phyloP scores from a whole-genome alignment of 441 rosid species.

The Adansonia gregorii region DNA sequence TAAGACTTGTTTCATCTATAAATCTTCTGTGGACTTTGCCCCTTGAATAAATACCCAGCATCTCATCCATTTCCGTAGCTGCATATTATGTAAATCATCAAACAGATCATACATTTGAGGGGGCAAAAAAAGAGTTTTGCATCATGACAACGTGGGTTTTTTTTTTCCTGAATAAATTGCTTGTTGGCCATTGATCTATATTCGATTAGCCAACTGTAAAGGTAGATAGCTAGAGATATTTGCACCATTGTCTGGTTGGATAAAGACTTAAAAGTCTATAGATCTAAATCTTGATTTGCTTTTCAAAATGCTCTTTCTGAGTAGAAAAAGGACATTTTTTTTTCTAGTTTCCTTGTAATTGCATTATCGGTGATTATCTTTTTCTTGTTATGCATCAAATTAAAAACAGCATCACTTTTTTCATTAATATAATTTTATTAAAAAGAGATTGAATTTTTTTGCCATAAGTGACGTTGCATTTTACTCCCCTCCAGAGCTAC shows the following conservation, averaged over 20 bases:
- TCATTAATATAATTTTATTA: not conserved
- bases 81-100: not conserved
- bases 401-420: not conserved
- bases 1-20: not conserved
- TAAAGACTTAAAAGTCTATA: not conserved
- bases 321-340: not conserved
- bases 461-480: not conserved
- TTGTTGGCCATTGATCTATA: not conserved
- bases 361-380: not conserved
- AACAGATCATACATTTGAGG: not conserved
- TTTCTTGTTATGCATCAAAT: not conserved
- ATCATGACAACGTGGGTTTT: not conserved
- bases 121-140: too few species aligned
- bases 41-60: not conserved
- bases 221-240: not conserved
- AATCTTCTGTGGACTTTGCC: not conserved
- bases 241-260: not conserved
- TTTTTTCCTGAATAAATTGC: not conserved
- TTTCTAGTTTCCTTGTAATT: not conserved
- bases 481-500: not conserved
- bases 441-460: not conserved
- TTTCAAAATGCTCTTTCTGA: not conserved
- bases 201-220: conserved; percentile 1
- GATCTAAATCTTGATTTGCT: not conserved
- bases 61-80: not conserved